phyloP scores from a whole-genome alignment of 1,284 basidiomycete genomes.

The Ceratobasidium theobromae region DNA sequence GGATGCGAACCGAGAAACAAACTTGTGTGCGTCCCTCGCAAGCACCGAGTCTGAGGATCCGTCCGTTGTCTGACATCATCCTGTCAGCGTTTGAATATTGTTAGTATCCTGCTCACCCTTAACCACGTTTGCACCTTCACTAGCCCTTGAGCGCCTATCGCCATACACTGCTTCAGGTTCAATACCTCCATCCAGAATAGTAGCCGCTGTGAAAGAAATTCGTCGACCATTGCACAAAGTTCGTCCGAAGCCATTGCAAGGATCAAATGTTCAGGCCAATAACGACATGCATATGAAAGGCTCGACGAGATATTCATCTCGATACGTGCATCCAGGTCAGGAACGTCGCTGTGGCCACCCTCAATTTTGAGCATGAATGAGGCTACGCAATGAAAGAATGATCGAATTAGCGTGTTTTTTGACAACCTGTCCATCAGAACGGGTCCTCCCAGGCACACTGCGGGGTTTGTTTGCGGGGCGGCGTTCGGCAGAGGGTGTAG shows the following conservation, averaged over 20 bases:
- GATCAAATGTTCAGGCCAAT: constrained; percentile 1
- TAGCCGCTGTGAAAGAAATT: background rate
- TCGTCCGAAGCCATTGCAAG: background rate
- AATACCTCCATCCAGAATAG: constrained; percentile 17
- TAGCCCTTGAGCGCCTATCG: background rate
- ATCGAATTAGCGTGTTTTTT: too few species aligned
- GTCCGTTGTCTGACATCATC: background rate
- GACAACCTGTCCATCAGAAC: too few species aligned
- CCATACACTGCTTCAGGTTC: constrained; percentile 2
- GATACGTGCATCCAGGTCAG: too few species aligned
- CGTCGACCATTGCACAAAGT: background rate
- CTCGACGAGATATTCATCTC: too few species aligned
- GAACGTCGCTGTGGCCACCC: too few species aligned
- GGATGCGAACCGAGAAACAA: background rate
- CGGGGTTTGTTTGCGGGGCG: too few species aligned
- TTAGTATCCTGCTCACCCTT: background rate
- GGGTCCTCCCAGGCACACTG: too few species aligned
- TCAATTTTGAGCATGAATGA: too few species aligned
- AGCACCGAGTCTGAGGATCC: background rate
- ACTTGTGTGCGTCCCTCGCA: background rate
- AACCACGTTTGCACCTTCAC: background rate
- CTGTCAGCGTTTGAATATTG: background rate
- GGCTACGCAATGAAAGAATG: too few species aligned
- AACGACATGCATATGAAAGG: background rate
- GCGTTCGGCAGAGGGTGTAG: too few species aligned